A percentile compares a stretch with the other conserved stretches of the same genome.
phyloP scores from a whole-genome alignment of 306 rosid species.

The Lablab purpureus region DNA sequence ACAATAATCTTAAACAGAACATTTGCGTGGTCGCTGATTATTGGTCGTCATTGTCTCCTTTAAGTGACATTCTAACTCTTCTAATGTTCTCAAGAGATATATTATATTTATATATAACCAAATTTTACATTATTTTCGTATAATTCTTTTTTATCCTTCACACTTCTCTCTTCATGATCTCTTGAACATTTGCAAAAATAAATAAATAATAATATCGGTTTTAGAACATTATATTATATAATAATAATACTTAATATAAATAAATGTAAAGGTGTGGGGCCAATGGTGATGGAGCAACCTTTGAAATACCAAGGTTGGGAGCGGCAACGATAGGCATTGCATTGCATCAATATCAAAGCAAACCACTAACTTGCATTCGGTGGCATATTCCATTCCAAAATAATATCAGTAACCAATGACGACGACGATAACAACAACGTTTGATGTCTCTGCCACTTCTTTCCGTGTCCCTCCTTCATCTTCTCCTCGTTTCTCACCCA shows the following conservation, averaged over 20 bases:
- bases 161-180: background rate
- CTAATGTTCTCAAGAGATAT: background rate
- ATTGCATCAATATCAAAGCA: background rate
- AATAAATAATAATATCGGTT: background rate
- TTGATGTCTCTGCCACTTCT: slow-evolving; percentile 52
- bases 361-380: slow-evolving; percentile 30
- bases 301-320: background rate
- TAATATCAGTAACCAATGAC: slow-evolving; percentile 40
- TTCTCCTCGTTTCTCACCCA: slow-evolving; percentile 33
- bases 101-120: background rate
- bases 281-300: background rate
- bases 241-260: background rate
- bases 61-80: background rate
- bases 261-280: background rate
- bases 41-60: background rate
- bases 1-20: background rate
- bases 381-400: background rate
- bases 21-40: background rate
- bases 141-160: background rate
- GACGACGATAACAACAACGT: slow-evolving; percentile 49
- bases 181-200: background rate
- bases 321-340: background rate
- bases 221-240: background rate
- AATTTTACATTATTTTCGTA: background rate
- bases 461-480: slow-evolving; percentile 39